Evolutionary conservation across 352 stramenopile species (phyloP).

Genomic region (Phytophthora niederhauseri): DNA sequence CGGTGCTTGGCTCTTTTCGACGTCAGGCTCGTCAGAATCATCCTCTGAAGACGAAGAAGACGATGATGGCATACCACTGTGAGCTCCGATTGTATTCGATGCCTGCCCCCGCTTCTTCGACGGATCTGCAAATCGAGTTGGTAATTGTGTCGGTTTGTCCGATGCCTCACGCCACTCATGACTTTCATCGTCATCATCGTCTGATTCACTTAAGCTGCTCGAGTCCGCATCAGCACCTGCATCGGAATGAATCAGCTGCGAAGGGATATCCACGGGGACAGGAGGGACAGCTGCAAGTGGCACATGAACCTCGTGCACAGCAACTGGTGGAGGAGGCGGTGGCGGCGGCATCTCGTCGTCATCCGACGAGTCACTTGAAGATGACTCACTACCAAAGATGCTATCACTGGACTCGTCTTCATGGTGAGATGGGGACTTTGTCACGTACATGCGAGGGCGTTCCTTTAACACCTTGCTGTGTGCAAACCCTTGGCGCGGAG

Average conservation of each 20-base stretch:
- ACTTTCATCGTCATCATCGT: conserved; percentile 28
- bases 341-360: conserved; percentile 58
- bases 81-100: not conserved
- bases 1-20: conserved; percentile 23
- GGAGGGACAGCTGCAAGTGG: conserved; percentile 16
- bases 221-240: conserved; percentile 57
- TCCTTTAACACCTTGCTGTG: conserved; percentile 60
- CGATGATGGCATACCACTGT: conserved; percentile 12
- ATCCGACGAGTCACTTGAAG: conserved; percentile 48
- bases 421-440: conserved; percentile 61
- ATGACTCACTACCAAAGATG: conserved; percentile 84
- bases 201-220: conserved; percentile 53
- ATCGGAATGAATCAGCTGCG: conserved; percentile 42
- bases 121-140: conserved; percentile 23
- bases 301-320: conserved; percentile 19
- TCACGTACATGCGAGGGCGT: conserved; percentile 81
- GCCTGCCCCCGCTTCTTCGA: conserved; percentile 8
- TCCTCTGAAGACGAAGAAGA: conserved; percentile 36
- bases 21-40: conserved; percentile 33
- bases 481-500: conserved; percentile 27
- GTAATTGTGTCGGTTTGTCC: conserved; percentile 20
- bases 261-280: conserved; percentile 30
- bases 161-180: conserved; percentile 4
- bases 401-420: conserved; percentile 89
- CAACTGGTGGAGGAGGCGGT: conserved; percentile 45